Evolutionary conservation across 2,329 filamentous ascomycete species (phyloP).

Genomic region (Epichloe typhina): DNA sequence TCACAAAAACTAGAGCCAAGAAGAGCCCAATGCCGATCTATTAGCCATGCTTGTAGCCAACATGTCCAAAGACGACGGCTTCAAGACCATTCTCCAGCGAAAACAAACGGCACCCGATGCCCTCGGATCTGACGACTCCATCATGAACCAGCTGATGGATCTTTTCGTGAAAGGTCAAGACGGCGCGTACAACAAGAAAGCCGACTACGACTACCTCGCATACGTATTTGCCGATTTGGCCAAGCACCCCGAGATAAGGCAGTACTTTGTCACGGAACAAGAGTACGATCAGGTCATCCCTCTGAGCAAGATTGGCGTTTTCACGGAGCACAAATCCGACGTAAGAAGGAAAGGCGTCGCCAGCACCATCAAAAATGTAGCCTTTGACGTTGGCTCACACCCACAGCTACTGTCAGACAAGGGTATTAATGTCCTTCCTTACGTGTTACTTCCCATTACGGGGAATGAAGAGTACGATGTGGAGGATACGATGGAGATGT

Average conservation of each 20-base stretch:
- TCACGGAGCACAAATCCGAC: conserved; percentile 77
- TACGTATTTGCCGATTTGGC: conserved; percentile 91
- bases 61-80: conserved; percentile 63
- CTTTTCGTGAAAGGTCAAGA: conserved; percentile 89
- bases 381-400: conserved; percentile 70
- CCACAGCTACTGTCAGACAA: conserved; percentile 55
- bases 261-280: conserved; percentile 62
- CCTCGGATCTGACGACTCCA: conserved; percentile 58
- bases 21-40: conserved; percentile 72
- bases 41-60: conserved; percentile 90
- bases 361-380: conserved; percentile 84
- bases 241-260: conserved; percentile 61
- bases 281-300: conserved; percentile 75
- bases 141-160: conserved; percentile 86
- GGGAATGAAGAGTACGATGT: conserved; percentile 79
- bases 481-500: conserved; percentile 76
- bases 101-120: conserved; percentile 55
- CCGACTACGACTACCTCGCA: conserved; percentile 82
- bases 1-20: conserved; percentile 39
- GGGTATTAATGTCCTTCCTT: conserved; percentile 71
- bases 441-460: conserved; percentile 76
- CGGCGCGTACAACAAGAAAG: conserved; percentile 68
- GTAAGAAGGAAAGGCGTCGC: conserved; percentile 90
- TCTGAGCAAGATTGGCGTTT: conserved; percentile 82
- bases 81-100: conserved; percentile 55